Conservation (phyloP, 78 protist species). For the Kipferlia bialata region DNA sequence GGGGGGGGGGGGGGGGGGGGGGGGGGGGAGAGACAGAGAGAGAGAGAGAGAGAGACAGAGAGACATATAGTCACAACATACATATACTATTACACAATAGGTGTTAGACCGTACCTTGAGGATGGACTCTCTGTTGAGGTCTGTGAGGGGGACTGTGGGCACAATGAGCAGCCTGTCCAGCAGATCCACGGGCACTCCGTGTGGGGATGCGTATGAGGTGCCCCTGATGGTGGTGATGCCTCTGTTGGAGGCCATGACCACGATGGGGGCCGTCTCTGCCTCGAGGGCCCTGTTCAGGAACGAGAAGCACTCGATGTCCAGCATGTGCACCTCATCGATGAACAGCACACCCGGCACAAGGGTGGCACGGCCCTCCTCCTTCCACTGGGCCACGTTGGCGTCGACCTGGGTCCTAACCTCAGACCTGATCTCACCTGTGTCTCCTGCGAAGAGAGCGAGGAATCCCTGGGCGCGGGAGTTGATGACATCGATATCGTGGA, state of each 20-base stretch:
- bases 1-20: too few relatives aligned
- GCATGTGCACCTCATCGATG: conserved; percentile 97
- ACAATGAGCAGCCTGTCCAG: conserved; percentile 77
- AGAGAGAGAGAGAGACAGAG: too few relatives aligned
- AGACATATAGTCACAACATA: background rate
- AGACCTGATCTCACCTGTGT: conserved; percentile 76
- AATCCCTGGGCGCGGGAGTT: conserved; percentile 63
- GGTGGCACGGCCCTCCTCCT: conserved; percentile 90
- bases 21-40: too few relatives aligned
- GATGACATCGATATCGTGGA: conserved; percentile 95
- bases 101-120: background rate
- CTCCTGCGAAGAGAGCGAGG: conserved; percentile 69
- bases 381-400: conserved; percentile 86
- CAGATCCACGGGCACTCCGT: conserved; percentile 92
- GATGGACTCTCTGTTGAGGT: conserved; percentile 25
- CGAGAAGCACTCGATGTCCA: conserved; percentile 95
- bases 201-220: conserved; percentile 75
- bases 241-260: conserved; percentile 87
- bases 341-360: conserved; percentile 94
- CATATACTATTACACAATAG: background rate
- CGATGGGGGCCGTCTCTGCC: conserved; percentile 74
- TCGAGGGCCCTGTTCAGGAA: conserved; percentile 92
- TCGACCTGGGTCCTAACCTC: conserved; percentile 87
- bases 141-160: conserved; percentile 52
- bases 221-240: conserved; percentile 85